phyloP scores from a whole-genome alignment of 73 alveolate genomes.

The Paramecium biaurelia region DNA sequence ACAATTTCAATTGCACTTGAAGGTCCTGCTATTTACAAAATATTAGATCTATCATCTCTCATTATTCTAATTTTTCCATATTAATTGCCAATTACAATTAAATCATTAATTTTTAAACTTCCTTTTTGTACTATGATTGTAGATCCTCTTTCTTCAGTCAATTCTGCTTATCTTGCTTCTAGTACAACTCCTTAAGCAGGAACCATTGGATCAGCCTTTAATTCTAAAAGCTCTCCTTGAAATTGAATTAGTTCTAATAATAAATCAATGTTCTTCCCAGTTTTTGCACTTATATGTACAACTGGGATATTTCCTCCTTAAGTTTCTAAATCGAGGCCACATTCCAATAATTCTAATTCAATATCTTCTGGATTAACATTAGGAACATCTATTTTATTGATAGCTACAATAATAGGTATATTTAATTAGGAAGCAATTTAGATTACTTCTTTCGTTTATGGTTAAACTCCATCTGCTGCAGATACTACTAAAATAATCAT shows the following conservation, averaged over 20 bases:
- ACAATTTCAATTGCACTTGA: constrained; percentile 80
- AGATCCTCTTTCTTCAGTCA: constrained; percentile 71
- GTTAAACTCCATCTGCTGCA: constrained; percentile 92
- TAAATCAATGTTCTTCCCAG: constrained; percentile 69
- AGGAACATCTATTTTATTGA: constrained; percentile 86
- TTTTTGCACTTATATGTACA: constrained; percentile 79
- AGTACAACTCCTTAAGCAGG: constrained; percentile 63
- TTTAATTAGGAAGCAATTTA: constrained; percentile 72
- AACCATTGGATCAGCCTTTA: constrained; percentile 55
- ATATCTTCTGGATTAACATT: constrained; percentile 78
- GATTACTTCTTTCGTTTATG: constrained; percentile 89
- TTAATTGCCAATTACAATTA: constrained; percentile 74
- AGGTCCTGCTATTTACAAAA: constrained; percentile 72
- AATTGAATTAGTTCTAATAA: constrained; percentile 71
- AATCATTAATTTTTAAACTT: constrained; percentile 71
- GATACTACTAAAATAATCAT: constrained; percentile 88
- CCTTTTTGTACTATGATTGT: constrained; percentile 80
- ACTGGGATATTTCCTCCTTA: constrained; percentile 81
- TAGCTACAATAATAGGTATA: constrained; percentile 86
- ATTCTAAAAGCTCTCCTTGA: constrained; percentile 70
- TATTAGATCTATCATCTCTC: constrained; percentile 70
- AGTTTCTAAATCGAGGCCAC: constrained; percentile 73
- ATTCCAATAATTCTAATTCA: constrained; percentile 65
- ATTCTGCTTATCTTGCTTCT: constrained; percentile 68
- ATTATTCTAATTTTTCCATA: constrained; percentile 79